Conservation (phyloP, 441 rosid genomes). For the Pelargonium citronellum region DNA sequence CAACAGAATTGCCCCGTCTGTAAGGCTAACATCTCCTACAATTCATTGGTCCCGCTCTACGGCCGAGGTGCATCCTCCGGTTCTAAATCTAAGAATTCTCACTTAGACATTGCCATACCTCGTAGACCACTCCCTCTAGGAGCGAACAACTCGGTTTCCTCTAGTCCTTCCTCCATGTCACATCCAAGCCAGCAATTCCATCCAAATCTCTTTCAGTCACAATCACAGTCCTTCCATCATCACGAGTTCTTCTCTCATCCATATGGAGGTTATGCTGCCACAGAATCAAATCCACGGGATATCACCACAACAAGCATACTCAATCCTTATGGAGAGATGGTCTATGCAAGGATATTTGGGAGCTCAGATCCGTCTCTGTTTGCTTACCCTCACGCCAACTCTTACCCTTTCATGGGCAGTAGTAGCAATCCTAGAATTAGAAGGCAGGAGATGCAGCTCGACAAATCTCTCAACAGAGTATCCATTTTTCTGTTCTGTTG, state of each 20-base stretch:
- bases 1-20: conserved; percentile 55
- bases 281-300: conserved; percentile 34
- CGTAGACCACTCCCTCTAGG: conserved; percentile 39
- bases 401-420: conserved; percentile 14
- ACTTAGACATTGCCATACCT: conserved; percentile 29
- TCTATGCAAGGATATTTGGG: conserved; percentile 45
- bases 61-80: conserved; percentile 40
- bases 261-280: conserved; percentile 30
- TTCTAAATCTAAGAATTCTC: conserved; percentile 16
- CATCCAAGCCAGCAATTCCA: conserved; percentile 33
- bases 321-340: conserved; percentile 48
- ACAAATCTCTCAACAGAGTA: conserved; percentile 47
- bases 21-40: conserved; percentile 43
- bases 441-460: conserved; percentile 41
- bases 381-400: conserved; percentile 29
- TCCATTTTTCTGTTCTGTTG: conserved; percentile 48
- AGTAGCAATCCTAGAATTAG: conserved; percentile 35
- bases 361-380: conserved; percentile 36
- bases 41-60: conserved; percentile 55
- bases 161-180: conserved; percentile 15
- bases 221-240: conserved; percentile 27
- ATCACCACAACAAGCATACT: conserved; percentile 30
- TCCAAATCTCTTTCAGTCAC: conserved; percentile 28
- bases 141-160: conserved; percentile 19
- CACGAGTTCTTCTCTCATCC: conserved; percentile 34